Evolutionary conservation across 768 basidiomycete genomes (phyloP).

Genomic region (Rhodotorula sphaerocarpa): DNA sequence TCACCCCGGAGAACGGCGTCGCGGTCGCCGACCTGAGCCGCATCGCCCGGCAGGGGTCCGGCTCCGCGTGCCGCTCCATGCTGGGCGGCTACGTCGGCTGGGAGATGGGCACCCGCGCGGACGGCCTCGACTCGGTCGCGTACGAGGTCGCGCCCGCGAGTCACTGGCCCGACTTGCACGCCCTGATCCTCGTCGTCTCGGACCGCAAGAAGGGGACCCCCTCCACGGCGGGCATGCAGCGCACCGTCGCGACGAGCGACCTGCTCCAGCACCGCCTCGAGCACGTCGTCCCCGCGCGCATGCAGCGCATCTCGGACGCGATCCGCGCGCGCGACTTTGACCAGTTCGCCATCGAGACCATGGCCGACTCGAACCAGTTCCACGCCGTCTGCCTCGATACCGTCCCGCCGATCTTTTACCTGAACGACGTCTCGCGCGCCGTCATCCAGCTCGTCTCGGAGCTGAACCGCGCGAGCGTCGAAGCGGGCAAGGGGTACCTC

Average conservation of each 20-base stretch:
- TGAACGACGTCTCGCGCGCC: conserved; percentile 93
- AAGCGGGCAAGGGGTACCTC: conserved; percentile 54
- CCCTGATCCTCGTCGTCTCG: conserved; percentile 91
- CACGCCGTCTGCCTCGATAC: conserved; percentile 97
- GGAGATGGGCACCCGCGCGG: conserved; percentile 60
- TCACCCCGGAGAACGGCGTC: conserved; percentile 45
- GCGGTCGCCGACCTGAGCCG: conserved; percentile 74
- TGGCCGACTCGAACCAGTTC: conserved; percentile 98
- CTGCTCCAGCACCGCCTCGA: conserved; percentile 83
- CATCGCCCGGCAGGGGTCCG: conserved; percentile 94
- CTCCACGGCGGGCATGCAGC: conserved; percentile 93
- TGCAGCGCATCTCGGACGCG: conserved; percentile 70
- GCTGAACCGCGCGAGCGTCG: conserved; percentile 72
- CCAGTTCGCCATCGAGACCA: conserved; percentile 79
- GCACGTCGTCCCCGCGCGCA: conserved; percentile 75
- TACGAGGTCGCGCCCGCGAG: conserved; percentile 70
- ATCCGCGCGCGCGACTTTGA: conserved; percentile 76
- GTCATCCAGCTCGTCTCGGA: conserved; percentile 86
- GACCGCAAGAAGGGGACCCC: conserved; percentile 95
- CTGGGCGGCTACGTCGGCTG: conserved; percentile 97
- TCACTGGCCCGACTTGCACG: conserved; percentile 94
- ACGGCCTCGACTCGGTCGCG: conserved; percentile 80
- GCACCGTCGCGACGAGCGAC: conserved; percentile 82
- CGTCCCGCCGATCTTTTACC: conserved; percentile 95
- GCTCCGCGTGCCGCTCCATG: conserved; percentile 94